These are phyloP conservation scores for Lodderomyces theae DNA, from an alignment of 1,139 yeast genomes.

Conservation along the genomic window DNA sequence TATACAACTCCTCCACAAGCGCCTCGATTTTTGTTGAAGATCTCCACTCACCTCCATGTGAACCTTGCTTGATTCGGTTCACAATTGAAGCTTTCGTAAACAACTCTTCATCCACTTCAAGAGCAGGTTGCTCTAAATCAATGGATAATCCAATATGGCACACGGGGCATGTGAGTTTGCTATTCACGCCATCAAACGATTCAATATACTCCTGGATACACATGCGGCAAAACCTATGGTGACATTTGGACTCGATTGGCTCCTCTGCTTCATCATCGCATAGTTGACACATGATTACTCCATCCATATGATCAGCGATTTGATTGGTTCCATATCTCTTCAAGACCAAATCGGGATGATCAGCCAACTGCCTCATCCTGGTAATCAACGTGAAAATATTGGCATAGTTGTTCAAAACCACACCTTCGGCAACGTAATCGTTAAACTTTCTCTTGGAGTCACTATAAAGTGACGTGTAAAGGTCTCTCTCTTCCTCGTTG, in stretches of 20 bases:
- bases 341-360: conserved; percentile 93
- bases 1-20: conserved; percentile 85
- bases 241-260: conserved; percentile 91
- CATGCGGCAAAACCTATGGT: conserved; percentile 87
- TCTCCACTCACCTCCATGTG: conserved; percentile 76
- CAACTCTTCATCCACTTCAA: conserved; percentile 66
- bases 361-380: conserved; percentile 96
- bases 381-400: conserved; percentile 94
- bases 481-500: conserved; percentile 91
- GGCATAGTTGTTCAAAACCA: conserved; percentile 91
- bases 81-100: conserved; percentile 82
- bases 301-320: conserved; percentile 38
- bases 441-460: conserved; percentile 85
- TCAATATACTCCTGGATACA: conserved; percentile 89
- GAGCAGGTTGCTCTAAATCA: conserved; percentile 82
- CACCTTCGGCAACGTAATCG: conserved; percentile 90
- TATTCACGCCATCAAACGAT: conserved; percentile 63
- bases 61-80: conserved; percentile 75
- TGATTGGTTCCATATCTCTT: conserved; percentile 56
- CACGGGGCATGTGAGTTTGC: conserved; percentile 81
- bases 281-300: conserved; percentile 79
- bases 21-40: conserved; percentile 97
- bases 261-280: conserved; percentile 99
- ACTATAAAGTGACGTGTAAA: conserved; percentile 81
- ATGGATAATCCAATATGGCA: conserved; percentile 92